Evolutionary conservation across 495 filamentous ascomycete species (phyloP).

Genomic region (Neurospora sp.): DNA sequence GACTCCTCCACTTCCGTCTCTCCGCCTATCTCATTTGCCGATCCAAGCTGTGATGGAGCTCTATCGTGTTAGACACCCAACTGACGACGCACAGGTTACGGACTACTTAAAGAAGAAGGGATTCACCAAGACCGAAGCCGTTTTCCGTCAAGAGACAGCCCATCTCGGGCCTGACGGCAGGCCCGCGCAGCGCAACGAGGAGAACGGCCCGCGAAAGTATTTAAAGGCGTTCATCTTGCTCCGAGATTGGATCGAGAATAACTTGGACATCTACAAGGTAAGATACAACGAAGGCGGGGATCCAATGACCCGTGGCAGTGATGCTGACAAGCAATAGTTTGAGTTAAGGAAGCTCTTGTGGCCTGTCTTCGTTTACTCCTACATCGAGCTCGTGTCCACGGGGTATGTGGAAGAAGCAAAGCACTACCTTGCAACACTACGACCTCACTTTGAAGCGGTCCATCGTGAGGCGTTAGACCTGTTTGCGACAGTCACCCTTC

Average conservation of each 20-base stretch:
- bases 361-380: conserved; percentile 92
- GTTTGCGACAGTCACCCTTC: conserved; percentile 58
- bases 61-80: not conserved
- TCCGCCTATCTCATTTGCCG: not conserved
- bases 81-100: conserved; percentile 54
- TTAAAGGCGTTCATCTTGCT: conserved; percentile 61
- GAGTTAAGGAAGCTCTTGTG: conserved; percentile 78
- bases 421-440: conserved; percentile 57
- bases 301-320: not conserved
- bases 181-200: conserved; percentile 54
- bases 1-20: not conserved
- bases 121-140: conserved; percentile 85
- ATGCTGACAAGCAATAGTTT: conserved; percentile 46
- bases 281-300: conserved; percentile 1
- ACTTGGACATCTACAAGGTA: conserved; percentile 88
- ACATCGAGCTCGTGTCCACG: conserved; percentile 68
- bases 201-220: conserved; percentile 67
- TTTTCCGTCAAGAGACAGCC: conserved; percentile 76
- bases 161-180: conserved; percentile 67
- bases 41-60: not conserved
- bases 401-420: conserved; percentile 60
- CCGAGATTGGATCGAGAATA: conserved; percentile 75
- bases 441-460: conserved; percentile 57
- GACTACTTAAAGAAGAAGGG: conserved; percentile 96
- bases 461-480: conserved; percentile 67